Percentiles rank a stretch among this genome's conserved stretches.
phyloP scores from a whole-genome alignment of 768 basidiomycete species.

The Mycena polygramma region DNA sequence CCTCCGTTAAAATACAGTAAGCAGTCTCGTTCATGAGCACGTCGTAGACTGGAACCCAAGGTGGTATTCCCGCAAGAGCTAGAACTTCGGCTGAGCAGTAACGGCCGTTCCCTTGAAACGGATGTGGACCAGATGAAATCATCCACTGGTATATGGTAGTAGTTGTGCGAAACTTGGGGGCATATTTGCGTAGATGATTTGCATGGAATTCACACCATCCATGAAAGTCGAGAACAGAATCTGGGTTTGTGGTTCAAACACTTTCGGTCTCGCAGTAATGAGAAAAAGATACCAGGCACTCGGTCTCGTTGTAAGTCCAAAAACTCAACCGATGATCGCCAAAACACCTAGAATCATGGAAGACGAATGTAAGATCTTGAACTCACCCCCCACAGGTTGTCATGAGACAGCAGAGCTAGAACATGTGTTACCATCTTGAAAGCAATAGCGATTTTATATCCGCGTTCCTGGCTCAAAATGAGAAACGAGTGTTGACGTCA shows the following conservation, averaged over 20 bases:
- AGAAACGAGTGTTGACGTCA: neutral
- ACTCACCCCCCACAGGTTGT: conserved; percentile 6
- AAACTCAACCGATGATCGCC: neutral
- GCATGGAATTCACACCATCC: neutral
- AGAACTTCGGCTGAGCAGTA: neutral
- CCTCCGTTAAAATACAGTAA: neutral
- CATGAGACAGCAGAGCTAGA: neutral
- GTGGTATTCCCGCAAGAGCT: neutral
- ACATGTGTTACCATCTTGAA: neutral
- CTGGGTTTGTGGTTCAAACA: neutral
- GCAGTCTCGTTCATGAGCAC: neutral
- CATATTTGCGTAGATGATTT: neutral
- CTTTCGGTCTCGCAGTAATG: neutral
- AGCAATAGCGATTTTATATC: neutral
- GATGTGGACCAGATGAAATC: neutral
- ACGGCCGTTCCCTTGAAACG: neutral
- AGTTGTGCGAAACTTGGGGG: neutral
- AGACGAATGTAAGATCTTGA: neutral
- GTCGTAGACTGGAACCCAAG: neutral
- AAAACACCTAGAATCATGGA: neutral
- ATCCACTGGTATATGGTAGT: neutral
- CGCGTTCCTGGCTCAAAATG: neutral
- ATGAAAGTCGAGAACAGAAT: neutral
- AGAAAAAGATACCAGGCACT: neutral
- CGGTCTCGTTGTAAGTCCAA: neutral